Conservation (phyloP, 2,329 filamentous ascomycete genomes). For the Diaporthe vexans region DNA sequence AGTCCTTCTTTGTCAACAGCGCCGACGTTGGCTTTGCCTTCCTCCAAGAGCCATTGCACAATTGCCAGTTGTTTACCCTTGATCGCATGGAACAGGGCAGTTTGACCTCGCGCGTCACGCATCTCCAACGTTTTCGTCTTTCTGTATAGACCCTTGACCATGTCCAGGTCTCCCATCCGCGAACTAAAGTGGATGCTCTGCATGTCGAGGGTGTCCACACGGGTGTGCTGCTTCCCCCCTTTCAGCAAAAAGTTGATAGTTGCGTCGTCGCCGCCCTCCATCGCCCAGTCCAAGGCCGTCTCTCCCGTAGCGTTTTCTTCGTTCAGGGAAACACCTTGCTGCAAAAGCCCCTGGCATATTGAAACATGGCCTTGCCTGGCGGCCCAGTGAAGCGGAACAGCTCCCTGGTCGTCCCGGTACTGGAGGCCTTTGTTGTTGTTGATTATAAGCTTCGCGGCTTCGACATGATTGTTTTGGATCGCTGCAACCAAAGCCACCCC, state of each 20-base stretch:
- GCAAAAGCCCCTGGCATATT: constrained; percentile 1
- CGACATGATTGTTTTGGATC: not conserved
- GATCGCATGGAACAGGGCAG: constrained; percentile 7
- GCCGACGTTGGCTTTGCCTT: constrained; percentile 1
- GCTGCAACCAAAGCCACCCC: not conserved
- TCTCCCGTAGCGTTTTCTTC: not conserved
- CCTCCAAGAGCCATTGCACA: constrained; percentile 1
- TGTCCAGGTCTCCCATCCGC: constrained; percentile 6
- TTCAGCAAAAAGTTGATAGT: not conserved
- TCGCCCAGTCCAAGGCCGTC: constrained; percentile 1
- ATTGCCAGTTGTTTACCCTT: not conserved
- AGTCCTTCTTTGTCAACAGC: constrained; percentile 3
- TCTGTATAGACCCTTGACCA: not conserved
- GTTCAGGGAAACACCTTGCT: not conserved
- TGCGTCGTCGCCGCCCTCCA: not conserved
- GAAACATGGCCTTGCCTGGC: not conserved
- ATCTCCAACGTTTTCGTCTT: constrained; percentile 8
- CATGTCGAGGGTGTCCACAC: constrained; percentile 6
- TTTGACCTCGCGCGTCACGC: constrained; percentile 4
- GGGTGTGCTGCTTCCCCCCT: not conserved
- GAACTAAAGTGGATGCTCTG: not conserved
- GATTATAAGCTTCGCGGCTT: not conserved
- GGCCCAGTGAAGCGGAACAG: not conserved
- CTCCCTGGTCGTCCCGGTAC: not conserved
- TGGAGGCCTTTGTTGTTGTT: not conserved